Evolutionary conservation across 257 asterid species (phyloP), one percentile per base, ranked within the genome.

Genomic region (Capsicum pubescens): DNA sequence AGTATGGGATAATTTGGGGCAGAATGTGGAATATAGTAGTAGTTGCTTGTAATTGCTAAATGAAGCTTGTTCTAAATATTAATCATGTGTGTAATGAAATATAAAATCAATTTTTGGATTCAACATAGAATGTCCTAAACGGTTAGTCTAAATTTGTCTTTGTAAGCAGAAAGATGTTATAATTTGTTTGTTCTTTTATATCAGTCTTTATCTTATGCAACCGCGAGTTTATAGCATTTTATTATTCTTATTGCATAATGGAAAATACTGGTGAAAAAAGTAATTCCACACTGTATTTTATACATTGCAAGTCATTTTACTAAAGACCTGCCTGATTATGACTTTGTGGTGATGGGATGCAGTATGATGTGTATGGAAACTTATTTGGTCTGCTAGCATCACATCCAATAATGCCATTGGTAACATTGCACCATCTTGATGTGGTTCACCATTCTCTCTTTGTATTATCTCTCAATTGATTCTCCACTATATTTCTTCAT

Each of bases 331-430:
- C 84, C 90, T 89, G 85, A 89, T 69, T 48, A 5, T 55, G 80
- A 60, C 1, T 88, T 64, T 50, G 32, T 78, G 82, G 50, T 17
- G 80, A 60, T 87, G 69, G 44, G 54, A 86, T 84, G 46, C 93
- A 95, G 98, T 92, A 88, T 16, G 98, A 95, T 71, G 97, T 93
- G 56, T 88, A 93, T 2, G 98, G 98, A n/a, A 89, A 92, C 88
- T 84, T 95, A 15, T 92, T 93, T 11, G 98, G 98, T 8, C 90
- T 95, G 36, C 85, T 95, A 36, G 93, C 97, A 2, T 90, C 98
- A 4, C 98, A 95, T 55, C 98, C 98, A 3, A 82, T 93, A 44
- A 84, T 96, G 0, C 98, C 98, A 6, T 88, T 95, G 68, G 97
- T 93, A 71, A 90, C 98, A 0, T 78, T 95, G 82, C 98, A 95